Evolutionary conservation across 2,329 filamentous ascomycete species (phyloP), one percentile per base, ranked within the genome.

Genomic region (Aspergillus pseudoglaucus): DNA sequence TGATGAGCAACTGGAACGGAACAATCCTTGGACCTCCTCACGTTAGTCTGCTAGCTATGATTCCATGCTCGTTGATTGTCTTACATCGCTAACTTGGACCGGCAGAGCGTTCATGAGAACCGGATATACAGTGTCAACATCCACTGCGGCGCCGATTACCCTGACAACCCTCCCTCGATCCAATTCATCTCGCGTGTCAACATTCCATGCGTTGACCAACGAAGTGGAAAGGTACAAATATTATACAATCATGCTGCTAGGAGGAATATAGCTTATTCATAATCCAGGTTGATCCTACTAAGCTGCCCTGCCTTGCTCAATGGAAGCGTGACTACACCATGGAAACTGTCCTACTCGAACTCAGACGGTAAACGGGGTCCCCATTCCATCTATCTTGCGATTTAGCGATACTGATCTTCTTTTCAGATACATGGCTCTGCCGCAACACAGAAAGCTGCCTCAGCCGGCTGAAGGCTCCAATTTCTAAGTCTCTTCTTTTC

Each of bases 1-100:
- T 93, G 70, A 95, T 98, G 90, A 91, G 87, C 55, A 90, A 96
- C 77, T 98, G 93, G 93, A 95, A 95, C 64, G 93, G 91, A 62
- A 98, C 93, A 14, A 97, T 98, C 57, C 83, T 96, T 44, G 93
- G 93, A 1, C 93, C 93, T 59, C 91, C 93, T 67, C 90, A 97
- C 70, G 93, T 96, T 78, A 64, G 87, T 75, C 30, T 33, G 35
- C 44, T 23, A 12, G 20, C 15, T 44, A 17, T 25, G 17, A 12
- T 38, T 33, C 32, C 18, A 20, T 32, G 14, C 42, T 49, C 45
- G 33, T 45, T 32, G 43, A 17, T 18, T 45, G 39, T 25, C 18
- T 20, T 30, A 42, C 9, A 25, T 47, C 12, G 35, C 18, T 33
- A 27, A 47, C 39, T 18, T 30, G 40, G 41, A 47, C n/a, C 17